These are phyloP conservation scores for Rhodomyrtus tomentosa DNA, from an alignment of 345 rosid genomes.

Conservation along the genomic window DNA sequence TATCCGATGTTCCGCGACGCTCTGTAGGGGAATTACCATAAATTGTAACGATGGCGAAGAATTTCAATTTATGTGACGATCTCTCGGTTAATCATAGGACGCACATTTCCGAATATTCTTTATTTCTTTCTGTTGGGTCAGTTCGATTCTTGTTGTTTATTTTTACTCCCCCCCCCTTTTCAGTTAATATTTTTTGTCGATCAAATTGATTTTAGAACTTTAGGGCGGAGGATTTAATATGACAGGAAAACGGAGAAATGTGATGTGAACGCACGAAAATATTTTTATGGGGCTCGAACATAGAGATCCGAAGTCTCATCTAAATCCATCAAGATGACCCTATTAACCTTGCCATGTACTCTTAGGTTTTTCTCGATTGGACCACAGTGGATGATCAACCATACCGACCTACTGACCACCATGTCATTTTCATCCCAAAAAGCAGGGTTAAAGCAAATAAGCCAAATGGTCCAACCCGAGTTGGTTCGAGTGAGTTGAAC, in stretches of 20 bases:
- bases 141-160: neutral
- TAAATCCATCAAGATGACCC: neutral
- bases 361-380: neutral
- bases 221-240: too few relatives aligned
- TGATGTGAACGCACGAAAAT: neutral
- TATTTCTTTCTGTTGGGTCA: too few relatives aligned
- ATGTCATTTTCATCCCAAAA: neutral
- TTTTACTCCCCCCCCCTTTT: too few relatives aligned
- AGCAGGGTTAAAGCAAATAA: neutral
- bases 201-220: neutral
- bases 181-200: too few relatives aligned
- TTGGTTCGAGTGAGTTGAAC: neutral
- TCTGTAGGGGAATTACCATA: neutral
- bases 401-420: neutral
- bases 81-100: accelerated
- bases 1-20: neutral
- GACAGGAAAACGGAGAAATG: neutral
- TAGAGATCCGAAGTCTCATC: too few relatives aligned
- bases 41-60: neutral
- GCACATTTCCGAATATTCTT: too few relatives aligned
- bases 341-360: neutral
- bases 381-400: neutral
- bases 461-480: neutral
- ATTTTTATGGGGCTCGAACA: neutral
- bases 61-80: accelerated